Conservation (phyloP, 352 stramenopile genomes). For the Lagenidium sp. region DNA sequence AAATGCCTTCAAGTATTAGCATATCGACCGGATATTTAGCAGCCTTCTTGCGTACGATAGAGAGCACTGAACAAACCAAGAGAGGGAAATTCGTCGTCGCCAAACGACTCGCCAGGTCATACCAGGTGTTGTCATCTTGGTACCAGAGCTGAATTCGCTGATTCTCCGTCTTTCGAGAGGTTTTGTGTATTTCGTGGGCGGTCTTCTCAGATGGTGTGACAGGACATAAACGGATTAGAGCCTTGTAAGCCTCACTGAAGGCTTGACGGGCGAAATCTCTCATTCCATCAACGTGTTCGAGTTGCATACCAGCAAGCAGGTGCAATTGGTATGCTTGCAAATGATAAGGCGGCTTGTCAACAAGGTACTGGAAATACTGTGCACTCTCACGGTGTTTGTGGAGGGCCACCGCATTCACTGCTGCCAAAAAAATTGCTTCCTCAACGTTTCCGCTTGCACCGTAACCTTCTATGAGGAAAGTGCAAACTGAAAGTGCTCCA, state of each 20-base stretch:
- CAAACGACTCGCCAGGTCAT: constrained; percentile 43
- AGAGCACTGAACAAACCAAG: constrained; percentile 23
- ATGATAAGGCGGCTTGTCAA: constrained; percentile 41
- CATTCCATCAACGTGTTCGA: constrained; percentile 33
- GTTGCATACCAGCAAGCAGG: constrained; percentile 40
- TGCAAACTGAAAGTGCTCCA: constrained; percentile 58
- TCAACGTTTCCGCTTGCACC: constrained; percentile 20
- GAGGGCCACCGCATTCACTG: constrained; percentile 39
- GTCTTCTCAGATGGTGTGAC: constrained; percentile 38
- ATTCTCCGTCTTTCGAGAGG: constrained; percentile 55
- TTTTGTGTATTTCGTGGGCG: constrained; percentile 45
- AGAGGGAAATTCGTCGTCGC: constrained; percentile 32
- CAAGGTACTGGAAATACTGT: constrained; percentile 65
- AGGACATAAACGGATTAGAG: constrained; percentile 35
- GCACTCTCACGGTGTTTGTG: constrained; percentile 48
- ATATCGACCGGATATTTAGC: constrained; percentile 12
- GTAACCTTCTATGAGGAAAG: constrained; percentile 55
- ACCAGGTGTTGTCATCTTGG: constrained; percentile 41
- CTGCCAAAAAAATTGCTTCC: constrained; percentile 60
- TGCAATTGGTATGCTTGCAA: constrained; percentile 44
- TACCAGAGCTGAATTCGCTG: constrained; percentile 49
- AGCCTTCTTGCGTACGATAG: constrained; percentile 15
- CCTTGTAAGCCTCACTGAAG: constrained; percentile 47
- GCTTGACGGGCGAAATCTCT: constrained; percentile 30
- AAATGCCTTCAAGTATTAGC: constrained; percentile 32